Conservation (phyloP, 805 yeast genomes). For the Yamadazyma olivae region DNA sequence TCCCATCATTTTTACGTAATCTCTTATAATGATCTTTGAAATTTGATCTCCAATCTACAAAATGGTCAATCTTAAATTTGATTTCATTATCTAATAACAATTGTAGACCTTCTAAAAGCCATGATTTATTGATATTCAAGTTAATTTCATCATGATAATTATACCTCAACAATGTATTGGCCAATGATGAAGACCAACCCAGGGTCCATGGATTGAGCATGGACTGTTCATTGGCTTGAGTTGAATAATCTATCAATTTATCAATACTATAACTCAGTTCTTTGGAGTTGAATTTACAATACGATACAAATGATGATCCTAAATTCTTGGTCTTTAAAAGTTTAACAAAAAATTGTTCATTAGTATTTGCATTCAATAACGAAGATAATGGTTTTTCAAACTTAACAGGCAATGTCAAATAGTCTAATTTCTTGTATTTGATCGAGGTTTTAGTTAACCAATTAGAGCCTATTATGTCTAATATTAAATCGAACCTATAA, state of each 20-base stretch:
- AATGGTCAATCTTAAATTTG: conserved; percentile 27
- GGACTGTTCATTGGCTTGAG: conserved; percentile 13
- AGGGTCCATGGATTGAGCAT: conserved; percentile 32
- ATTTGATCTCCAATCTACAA: conserved; percentile 37
- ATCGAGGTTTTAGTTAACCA: conserved; percentile 30
- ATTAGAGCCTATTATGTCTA: conserved; percentile 40
- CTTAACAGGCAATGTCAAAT: conserved; percentile 26
- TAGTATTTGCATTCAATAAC: conserved; percentile 23
- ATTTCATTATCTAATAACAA: conserved; percentile 24
- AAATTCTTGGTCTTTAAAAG: conserved; percentile 34
- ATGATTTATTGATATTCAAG: conserved; percentile 21
- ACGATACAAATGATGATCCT: conserved; percentile 32
- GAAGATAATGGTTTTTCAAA: conserved; percentile 15
- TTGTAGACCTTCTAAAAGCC: conserved; percentile 34
- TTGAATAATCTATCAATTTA: conserved; percentile 17
- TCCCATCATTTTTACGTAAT: conserved; percentile 28
- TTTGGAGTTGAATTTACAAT: conserved; percentile 27
- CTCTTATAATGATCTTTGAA: conserved; percentile 24
- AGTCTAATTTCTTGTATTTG: conserved; percentile 26
- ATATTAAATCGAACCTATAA: conserved; percentile 32
- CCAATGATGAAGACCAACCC: conserved; percentile 31
- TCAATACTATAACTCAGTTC: conserved; percentile 36
- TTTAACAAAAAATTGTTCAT: conserved; percentile 32
- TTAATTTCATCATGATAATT: conserved; percentile 33
- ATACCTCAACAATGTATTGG: conserved; percentile 27